Conservation (phyloP, 805 yeast species). For the Myxozyma nipponensis region DNA sequence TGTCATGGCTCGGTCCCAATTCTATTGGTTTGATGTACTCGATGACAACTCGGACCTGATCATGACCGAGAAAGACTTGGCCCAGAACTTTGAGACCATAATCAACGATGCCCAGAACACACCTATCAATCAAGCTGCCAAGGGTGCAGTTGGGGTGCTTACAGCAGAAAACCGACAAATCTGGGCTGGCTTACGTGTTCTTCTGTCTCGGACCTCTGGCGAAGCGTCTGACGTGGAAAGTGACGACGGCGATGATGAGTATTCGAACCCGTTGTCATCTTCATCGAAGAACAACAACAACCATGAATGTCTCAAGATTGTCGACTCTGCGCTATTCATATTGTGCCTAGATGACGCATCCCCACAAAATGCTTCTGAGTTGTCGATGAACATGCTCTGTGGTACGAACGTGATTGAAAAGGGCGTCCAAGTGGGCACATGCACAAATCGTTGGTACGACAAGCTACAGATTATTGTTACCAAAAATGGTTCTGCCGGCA, state of each 20-base stretch:
- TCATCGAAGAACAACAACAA: constrained; percentile 42
- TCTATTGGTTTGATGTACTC: constrained; percentile 92
- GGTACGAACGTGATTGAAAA: constrained; percentile 74
- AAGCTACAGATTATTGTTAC: constrained; percentile 84
- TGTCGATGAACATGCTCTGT: constrained; percentile 82
- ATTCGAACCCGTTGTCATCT: neutral
- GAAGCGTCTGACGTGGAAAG: constrained; percentile 27
- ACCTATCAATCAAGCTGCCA: constrained; percentile 57
- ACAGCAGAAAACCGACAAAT: constrained; percentile 85
- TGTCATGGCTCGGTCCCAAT: constrained; percentile 78
- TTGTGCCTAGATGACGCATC: constrained; percentile 79
- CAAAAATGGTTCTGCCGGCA: constrained; percentile 85
- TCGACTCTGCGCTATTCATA: constrained; percentile 78
- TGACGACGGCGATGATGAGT: neutral
- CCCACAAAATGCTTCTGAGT: constrained; percentile 51
- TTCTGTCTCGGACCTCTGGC: constrained; percentile 40
- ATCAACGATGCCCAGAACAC: constrained; percentile 62
- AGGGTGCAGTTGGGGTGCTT: constrained; percentile 79
- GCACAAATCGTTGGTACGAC: constrained; percentile 94
- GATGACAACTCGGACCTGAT: constrained; percentile 68
- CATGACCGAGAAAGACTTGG: constrained; percentile 69
- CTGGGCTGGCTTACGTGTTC: constrained; percentile 75
- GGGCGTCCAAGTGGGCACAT: constrained; percentile 90
- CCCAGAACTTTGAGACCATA: constrained; percentile 68
- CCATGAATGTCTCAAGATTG: constrained; percentile 63